Percentiles rank a stretch among this genome's conserved stretches.
These are phyloP conservation scores for Suhomyces kilbournensis DNA, from an alignment of 805 yeast species.

Conservation along the genomic window DNA sequence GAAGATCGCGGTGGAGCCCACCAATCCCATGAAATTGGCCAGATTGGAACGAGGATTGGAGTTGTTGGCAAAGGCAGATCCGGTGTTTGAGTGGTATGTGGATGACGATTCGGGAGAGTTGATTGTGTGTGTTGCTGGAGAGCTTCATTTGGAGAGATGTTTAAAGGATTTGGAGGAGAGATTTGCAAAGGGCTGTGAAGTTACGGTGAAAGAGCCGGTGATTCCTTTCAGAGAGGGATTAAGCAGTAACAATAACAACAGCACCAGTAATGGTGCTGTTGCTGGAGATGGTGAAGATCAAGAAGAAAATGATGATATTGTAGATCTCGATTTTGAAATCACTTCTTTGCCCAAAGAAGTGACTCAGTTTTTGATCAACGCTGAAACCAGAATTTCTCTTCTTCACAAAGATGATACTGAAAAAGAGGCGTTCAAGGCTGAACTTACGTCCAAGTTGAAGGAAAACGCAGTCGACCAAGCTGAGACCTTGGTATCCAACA, in stretches of 20 bases:
- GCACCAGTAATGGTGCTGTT: conserved; percentile 14
- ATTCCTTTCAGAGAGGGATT: conserved; percentile 93
- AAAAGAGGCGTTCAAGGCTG: conserved; percentile 10
- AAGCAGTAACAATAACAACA: no score
- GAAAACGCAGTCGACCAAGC: conserved; percentile 18
- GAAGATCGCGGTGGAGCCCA: conserved; percentile 94
- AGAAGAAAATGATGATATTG: conserved; percentile 2
- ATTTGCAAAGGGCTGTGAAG: conserved; percentile 82
- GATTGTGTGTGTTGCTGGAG: conserved; percentile 94
- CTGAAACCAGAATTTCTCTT: conserved; percentile 43
- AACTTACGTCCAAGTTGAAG: conserved; percentile 8
- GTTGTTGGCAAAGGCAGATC: conserved; percentile 83
- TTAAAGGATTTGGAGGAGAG: conserved; percentile 84
- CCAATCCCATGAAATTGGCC: conserved; percentile 75
- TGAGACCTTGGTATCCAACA: conserved; percentile 25
- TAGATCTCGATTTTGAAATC: conserved; percentile 50
- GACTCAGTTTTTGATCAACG: conserved; percentile 46
- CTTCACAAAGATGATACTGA: conserved; percentile 22
- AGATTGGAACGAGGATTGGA: conserved; percentile 75
- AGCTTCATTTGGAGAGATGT: conserved; percentile 91
- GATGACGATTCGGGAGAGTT: conserved; percentile 88
- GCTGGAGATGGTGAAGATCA: no score
- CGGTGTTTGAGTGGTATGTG: conserved; percentile 83
- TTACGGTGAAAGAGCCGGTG: conserved; percentile 83
- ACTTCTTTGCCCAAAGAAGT: conserved; percentile 56